phyloP scores from a whole-genome alignment of 768 basidiomycete species.

The Amanita polypyramis region DNA sequence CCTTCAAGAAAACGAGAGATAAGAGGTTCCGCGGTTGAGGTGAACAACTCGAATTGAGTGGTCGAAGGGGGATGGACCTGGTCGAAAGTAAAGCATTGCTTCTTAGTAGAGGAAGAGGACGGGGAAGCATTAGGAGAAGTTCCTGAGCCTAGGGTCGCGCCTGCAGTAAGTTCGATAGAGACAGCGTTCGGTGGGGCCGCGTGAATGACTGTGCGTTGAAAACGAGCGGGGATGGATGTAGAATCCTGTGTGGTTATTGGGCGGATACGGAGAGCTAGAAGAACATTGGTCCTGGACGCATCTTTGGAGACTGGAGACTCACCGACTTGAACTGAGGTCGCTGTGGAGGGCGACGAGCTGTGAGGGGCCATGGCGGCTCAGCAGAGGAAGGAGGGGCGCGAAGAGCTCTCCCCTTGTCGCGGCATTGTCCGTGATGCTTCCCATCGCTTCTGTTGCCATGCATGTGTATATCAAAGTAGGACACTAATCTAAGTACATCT shows the following conservation, averaged over 20 bases:
- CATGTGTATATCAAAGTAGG: neutral
- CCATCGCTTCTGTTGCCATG: slow-evolving; percentile 12
- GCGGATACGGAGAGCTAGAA: slow-evolving; percentile 76
- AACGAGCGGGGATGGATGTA: slow-evolving; percentile 82
- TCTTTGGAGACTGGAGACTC: slow-evolving; percentile 24
- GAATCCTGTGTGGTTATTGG: slow-evolving; percentile 81
- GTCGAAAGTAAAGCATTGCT: slow-evolving; percentile 86
- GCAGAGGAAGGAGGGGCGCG: slow-evolving; percentile 19
- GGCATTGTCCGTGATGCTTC: slow-evolving; percentile 8
- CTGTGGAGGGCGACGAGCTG: slow-evolving; percentile 58
- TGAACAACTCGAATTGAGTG: slow-evolving; percentile 81
- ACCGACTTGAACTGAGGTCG: slow-evolving; percentile 94
- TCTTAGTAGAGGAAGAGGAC: slow-evolving; percentile 48
- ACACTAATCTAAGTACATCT: neutral
- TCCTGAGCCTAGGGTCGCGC: slow-evolving; percentile 38
- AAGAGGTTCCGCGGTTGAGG: slow-evolving; percentile 74
- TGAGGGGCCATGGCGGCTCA: slow-evolving; percentile 57
- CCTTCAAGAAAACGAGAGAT: slow-evolving; percentile 84
- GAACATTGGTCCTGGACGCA: neutral
- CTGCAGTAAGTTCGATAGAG: slow-evolving; percentile 64
- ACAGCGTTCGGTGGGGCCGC: slow-evolving; percentile 66
- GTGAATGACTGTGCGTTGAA: slow-evolving; percentile 85
- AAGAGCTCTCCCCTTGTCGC: slow-evolving; percentile 10
- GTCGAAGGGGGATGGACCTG: slow-evolving; percentile 84
- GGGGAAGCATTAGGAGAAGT: slow-evolving; percentile 37